Evolutionary conservation across 2,329 filamentous ascomycete species (phyloP), one percentile per base, ranked within the genome.

Genomic region (Lachnellula cervina): DNA sequence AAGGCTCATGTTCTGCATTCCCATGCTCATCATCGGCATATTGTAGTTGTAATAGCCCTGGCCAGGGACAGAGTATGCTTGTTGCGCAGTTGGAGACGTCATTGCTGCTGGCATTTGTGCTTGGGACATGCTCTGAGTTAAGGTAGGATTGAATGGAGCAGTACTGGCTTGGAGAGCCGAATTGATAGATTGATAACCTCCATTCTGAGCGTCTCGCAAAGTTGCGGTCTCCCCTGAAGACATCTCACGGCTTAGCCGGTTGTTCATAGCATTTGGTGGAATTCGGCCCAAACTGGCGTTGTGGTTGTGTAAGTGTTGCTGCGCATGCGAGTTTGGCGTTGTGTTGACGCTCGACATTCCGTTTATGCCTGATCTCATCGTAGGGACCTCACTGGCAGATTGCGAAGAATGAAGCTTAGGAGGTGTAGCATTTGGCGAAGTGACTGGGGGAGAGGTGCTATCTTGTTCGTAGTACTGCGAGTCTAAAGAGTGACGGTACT

Each of bases 361-460:
- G 52, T 69, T 70, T 35, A 75, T 73, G 11, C 74, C 54, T 25
- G 62, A 62, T 80, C 94, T 96, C 67, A 91, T 77, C 7, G 91
- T 95, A 4, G 91, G 89, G 19, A 97, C 80, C 67, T 97, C 92
- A 71, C 88, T 94, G 52, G 90, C 85, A 9, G 94, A 97, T 75
- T 89, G 97, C 0, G 93, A 97, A 45, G 88, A 86, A 72, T 92
- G 89, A 56, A 96, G 73, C 76, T 89, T 90, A 32, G 87, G 84
- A 37, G 88, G 82, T 52, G 82, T 82, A 25, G 82, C 78, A 70
- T 87, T 80, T 16, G 80, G 72, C 2, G 81, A 68, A 34, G 65
- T 62, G 34, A 70, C 61, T 53, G 66, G 21, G 13, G 44, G 61
- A 46, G 60, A 54, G 51, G 62, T 54, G 21, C 61, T 47, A 19